A percentile compares a stretch with the other conserved stretches of the same genome.
Conservation (phyloP, 2,329 filamentous ascomycete genomes). For the Torrubiellomyces zombiae region DNA sequence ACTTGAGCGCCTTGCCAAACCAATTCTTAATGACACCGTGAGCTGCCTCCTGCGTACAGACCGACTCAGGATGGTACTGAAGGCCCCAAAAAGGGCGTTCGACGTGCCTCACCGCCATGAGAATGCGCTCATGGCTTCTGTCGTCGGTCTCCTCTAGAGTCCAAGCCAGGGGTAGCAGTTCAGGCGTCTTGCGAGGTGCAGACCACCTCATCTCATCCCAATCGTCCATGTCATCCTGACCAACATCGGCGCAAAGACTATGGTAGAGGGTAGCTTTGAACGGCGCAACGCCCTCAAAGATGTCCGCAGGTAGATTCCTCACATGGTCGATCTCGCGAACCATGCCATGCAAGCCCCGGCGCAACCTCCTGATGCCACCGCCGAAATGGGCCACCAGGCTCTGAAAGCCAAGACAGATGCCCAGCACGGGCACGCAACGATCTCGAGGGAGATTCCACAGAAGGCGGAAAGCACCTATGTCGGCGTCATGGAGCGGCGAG, state of each 20-base stretch:
- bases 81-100: constrained; percentile 66
- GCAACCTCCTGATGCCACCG: constrained; percentile 46
- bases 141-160: constrained; percentile 27
- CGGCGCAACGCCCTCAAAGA: constrained; percentile 45
- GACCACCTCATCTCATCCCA: constrained; percentile 25
- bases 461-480: constrained; percentile 66
- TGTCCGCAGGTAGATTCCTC: constrained; percentile 24
- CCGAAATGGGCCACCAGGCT: constrained; percentile 57
- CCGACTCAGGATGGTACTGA: constrained; percentile 82
- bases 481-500: constrained; percentile 50
- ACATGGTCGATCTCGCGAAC: constrained; percentile 50
- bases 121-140: constrained; percentile 29
- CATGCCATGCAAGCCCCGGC: constrained; percentile 69
- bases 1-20: constrained; percentile 49
- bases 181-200: constrained; percentile 15
- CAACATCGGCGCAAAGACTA: constrained; percentile 38
- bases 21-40: constrained; percentile 54
- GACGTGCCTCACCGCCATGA: constrained; percentile 63
- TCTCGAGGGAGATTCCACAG: constrained; percentile 52
- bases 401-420: constrained; percentile 82
- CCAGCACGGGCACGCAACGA: constrained; percentile 58
- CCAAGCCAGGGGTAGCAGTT: constrained; percentile 47
- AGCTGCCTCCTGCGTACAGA: constrained; percentile 58
- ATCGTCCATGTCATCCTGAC: constrained; percentile 23
- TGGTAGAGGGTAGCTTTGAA: constrained; percentile 68